These are phyloP conservation scores for Candida wancherniae DNA, from an alignment of 805 yeast genomes.

Conservation along the genomic window DNA sequence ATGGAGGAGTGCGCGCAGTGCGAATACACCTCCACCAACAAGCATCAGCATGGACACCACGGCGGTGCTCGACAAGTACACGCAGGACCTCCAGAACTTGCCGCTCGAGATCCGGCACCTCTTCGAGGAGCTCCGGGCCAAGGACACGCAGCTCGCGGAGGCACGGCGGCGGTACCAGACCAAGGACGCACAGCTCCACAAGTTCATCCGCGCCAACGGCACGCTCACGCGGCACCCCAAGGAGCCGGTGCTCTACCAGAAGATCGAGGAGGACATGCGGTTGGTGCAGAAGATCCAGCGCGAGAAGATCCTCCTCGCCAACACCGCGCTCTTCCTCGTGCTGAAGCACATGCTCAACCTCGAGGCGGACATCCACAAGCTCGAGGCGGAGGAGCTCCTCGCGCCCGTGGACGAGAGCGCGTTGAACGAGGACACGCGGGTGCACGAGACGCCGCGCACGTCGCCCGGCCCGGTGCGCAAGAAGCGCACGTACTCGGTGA, in stretches of 20 bases:
- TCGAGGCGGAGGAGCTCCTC: conserved; percentile 78
- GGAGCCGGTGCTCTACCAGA: conserved; percentile 61
- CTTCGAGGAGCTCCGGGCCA: conserved; percentile 68
- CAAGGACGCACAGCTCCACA: conserved; percentile 76
- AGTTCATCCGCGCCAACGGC: conserved; percentile 77
- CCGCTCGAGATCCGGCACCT: conserved; percentile 83
- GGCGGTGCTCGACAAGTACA: conserved; percentile 47
- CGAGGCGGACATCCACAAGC: conserved; percentile 67
- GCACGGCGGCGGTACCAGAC: conserved; percentile 60
- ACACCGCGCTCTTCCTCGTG: conserved; percentile 75
- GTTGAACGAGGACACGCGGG: conserved; percentile 5
- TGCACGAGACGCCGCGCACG: conserved; percentile 12
- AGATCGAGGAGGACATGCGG: conserved; percentile 64
- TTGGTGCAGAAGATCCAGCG: conserved; percentile 59
- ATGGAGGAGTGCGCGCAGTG: too few relatives aligned
- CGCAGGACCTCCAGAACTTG: conserved; percentile 69
- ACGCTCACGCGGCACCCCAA: conserved; percentile 76
- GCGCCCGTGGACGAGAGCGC: conserved; percentile 44
- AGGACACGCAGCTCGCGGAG: conserved; percentile 65
- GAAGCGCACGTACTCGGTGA: conserved; percentile 13
- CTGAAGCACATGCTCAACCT: conserved; percentile 69
- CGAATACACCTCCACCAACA: too few relatives aligned
- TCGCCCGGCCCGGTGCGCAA: conserved; percentile 17
- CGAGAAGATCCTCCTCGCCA: conserved; percentile 74
- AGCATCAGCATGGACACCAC: conserved; percentile 79